Base-by-base conservation (phyloP, 2,329 filamentous ascomycete genomes). In the Monosporascus sp. region DNA sequence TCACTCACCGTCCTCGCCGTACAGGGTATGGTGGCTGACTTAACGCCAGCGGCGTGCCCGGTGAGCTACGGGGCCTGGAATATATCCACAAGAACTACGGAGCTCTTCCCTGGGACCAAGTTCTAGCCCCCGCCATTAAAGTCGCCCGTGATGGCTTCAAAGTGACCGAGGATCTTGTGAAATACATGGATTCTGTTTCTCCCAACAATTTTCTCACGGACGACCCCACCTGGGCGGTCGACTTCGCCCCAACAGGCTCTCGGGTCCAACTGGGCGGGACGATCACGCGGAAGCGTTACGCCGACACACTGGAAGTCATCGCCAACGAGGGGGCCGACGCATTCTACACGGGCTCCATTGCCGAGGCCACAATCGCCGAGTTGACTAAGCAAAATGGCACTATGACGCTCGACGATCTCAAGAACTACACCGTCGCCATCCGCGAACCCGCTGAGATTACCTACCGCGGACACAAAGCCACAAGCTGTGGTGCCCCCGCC, bases 381-480 rank as follows among this genome's bases (percentile, higher is more conserved):
- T 60, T 95, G 1, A 77, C 80, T 55, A 75, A 72, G 0, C 68
- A 75, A 0, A 85, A 86, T 51, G 90, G 90, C 1, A 93, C 82
- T 9, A 95, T 95, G 90, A 92, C 89, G 0, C 66, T 94, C 1
- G 79, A 84, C 0, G 93, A 97, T 70, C 74, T 97, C 31, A 76
- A 77, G 54, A 87, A 90, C 61, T 96, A 95, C 68, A 84, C 80
- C 0, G 70, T 92, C 0, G 79, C 76, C 1, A 75, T 86, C 39
- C 76, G 89, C 17, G 74, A 83, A 17, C 79, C 84, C 0, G 76
- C 82, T 0, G 69, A 79, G 43, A 83, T 88, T 57, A 75, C 78
- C 1, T 90, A 90, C 65, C 78, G 86, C 5, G 88, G 87, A 6
- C 88, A 84, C 67, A 89, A 83, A 57, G 71, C 95, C 35, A 85